phyloP scores from a whole-genome alignment of 352 stramenopile species.

The Phytopythium litorale region DNA sequence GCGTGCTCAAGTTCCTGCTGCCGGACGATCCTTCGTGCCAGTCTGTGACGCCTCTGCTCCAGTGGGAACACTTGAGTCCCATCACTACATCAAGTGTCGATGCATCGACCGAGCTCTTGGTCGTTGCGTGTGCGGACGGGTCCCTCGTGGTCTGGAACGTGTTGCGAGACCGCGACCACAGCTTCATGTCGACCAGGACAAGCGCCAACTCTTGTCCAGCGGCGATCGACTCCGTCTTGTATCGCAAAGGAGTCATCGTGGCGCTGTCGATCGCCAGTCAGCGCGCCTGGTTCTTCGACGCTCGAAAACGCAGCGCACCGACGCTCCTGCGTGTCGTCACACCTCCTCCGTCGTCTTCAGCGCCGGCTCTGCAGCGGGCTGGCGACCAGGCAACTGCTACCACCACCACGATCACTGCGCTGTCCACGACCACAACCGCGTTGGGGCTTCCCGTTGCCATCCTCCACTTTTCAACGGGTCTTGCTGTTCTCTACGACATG shows the following conservation, averaged over 20 bases:
- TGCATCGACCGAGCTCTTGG: conserved; percentile 43
- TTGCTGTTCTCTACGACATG: conserved; percentile 41
- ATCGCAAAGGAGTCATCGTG: conserved; percentile 23
- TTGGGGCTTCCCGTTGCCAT: conserved; percentile 38
- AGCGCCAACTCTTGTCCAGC: neutral
- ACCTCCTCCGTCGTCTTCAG: conserved; percentile 11
- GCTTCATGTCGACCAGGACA: conserved; percentile 16
- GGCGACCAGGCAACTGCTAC: conserved; percentile 1
- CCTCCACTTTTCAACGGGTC: conserved; percentile 43
- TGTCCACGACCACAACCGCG: conserved; percentile 12
- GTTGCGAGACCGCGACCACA: conserved; percentile 37
- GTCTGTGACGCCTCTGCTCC: neutral
- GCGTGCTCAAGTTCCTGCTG: conserved; percentile 33
- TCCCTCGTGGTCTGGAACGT: conserved; percentile 50
- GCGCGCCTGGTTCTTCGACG: conserved; percentile 42
- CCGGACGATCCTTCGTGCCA: neutral
- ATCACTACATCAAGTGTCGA: conserved; percentile 38
- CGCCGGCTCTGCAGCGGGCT: conserved; percentile 3
- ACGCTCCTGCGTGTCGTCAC: conserved; percentile 30
- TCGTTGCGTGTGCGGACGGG: conserved; percentile 40
- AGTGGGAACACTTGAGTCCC: conserved; percentile 32
- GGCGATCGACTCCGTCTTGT: conserved; percentile 16
- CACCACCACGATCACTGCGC: conserved; percentile 10
- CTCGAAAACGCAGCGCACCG: conserved; percentile 18
- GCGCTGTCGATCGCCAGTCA: conserved; percentile 30